phyloP scores from a whole-genome alignment of 108 stramenopile species.

The Schizochytrium sp. region DNA sequence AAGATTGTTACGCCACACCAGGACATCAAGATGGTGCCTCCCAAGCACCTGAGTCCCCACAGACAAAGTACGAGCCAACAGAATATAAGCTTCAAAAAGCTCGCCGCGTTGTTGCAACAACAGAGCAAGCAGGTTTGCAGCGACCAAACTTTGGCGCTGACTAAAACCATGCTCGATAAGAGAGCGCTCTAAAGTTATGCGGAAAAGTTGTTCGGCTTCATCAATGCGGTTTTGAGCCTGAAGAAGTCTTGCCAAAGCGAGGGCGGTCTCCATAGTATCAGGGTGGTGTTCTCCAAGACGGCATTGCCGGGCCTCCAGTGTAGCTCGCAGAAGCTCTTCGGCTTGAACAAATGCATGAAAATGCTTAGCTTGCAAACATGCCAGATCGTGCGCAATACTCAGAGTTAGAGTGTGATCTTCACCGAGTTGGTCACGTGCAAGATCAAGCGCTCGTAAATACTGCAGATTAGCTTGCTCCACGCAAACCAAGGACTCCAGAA shows the following conservation, averaged over 20 bases:
- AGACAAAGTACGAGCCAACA: slow-evolving; percentile 19
- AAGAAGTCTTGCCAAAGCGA: slow-evolving; percentile 19
- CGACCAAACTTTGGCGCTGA: slow-evolving; percentile 35
- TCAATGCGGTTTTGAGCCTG: slow-evolving; percentile 40
- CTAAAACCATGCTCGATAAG: slow-evolving; percentile 22
- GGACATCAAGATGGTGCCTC: slow-evolving; percentile 13
- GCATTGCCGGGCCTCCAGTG: slow-evolving; percentile 10
- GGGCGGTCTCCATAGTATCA: slow-evolving; percentile 29
- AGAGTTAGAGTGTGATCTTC: slow-evolving; percentile 4
- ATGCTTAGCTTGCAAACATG: slow-evolving; percentile 45
- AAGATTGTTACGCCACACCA: slow-evolving; percentile 55
- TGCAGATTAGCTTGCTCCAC: slow-evolving; percentile 55
- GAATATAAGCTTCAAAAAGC: slow-evolving; percentile 16
- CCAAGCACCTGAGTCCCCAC: slow-evolving; percentile 37
- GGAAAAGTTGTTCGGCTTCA: slow-evolving; percentile 20
- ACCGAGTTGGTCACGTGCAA: slow-evolving; percentile 45
- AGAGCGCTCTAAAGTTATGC: slow-evolving; percentile 10
- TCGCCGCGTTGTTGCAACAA: slow-evolving; percentile 27
- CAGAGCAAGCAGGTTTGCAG: slow-evolving; percentile 33
- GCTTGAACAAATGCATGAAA: slow-evolving; percentile 35
- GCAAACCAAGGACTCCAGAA: slow-evolving; percentile 26
- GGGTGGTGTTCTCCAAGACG: not conserved
- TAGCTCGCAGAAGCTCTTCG: slow-evolving; percentile 7
- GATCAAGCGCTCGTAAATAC: slow-evolving; percentile 55
- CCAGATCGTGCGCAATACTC: slow-evolving; percentile 49